A percentile compares a stretch with the other conserved stretches of the same genome.
Conservation (phyloP, 2,329 filamentous ascomycete genomes). For the Chaetomium olivaceum region DNA sequence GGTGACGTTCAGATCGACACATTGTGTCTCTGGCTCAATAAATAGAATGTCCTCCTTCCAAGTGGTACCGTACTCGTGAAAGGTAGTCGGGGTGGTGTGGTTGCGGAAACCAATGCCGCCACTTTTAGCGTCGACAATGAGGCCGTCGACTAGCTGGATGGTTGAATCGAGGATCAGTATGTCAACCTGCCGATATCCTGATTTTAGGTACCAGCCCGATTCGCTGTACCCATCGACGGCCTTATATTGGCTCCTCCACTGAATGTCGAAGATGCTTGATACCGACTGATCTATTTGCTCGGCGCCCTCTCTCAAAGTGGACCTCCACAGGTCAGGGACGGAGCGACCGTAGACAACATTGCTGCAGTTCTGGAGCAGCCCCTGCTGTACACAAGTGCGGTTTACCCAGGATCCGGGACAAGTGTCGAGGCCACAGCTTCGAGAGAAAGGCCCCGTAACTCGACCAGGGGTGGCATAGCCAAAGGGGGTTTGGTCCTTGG, state of each 20-base stretch:
- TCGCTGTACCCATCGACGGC: background rate
- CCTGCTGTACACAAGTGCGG: constrained; percentile 10
- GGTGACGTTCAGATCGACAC: constrained; percentile 20
- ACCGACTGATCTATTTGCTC: constrained; percentile 3
- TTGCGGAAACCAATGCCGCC: constrained; percentile 24
- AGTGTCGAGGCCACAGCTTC: background rate
- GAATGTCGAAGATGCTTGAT: constrained; percentile 22
- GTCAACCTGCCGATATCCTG: constrained; percentile 15
- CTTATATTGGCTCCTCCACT: constrained; percentile 20
- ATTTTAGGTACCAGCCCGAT: constrained; percentile 5
- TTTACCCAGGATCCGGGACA: constrained; percentile 18
- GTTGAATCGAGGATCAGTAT: constrained; percentile 12
- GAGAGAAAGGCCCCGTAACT: background rate
- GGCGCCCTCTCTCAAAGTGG: constrained; percentile 1
- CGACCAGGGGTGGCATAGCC: constrained; percentile 1
- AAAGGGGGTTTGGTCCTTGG: constrained; percentile 10
- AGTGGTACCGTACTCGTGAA: constrained; percentile 13
- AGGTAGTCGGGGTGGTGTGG: constrained; percentile 8
- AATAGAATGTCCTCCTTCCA: constrained; percentile 22
- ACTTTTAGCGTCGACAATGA: constrained; percentile 17
- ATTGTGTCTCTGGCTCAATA: constrained; percentile 17
- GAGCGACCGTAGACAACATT: background rate
- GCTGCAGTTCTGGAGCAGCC: constrained; percentile 4
- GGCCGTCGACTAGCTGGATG: constrained; percentile 17
- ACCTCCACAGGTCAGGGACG: constrained; percentile 11